Evolutionary conservation across 495 filamentous ascomycete genomes (phyloP).

Genomic region (Bacidia gigantensis): DNA sequence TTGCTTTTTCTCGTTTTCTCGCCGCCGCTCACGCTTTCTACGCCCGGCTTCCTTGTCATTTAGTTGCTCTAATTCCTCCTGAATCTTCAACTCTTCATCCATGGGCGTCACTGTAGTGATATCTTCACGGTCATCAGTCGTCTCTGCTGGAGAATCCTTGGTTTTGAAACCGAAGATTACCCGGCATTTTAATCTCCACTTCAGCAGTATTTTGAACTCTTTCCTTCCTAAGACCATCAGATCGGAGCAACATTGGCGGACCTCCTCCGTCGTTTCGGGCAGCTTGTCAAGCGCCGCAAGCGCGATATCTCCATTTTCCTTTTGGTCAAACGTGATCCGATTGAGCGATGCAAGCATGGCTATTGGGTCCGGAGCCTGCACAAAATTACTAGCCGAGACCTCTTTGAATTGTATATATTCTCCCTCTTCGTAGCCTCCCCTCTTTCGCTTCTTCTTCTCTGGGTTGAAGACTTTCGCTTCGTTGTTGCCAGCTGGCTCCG

Average conservation of each 20-base stretch:
- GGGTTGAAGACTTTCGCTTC: slow-evolving; percentile 98
- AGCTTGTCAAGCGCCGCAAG: slow-evolving; percentile 73
- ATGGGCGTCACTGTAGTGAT: slow-evolving; percentile 71
- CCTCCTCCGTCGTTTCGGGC: slow-evolving; percentile 86
- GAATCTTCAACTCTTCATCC: slow-evolving; percentile 85
- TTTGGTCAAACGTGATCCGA: slow-evolving; percentile 65
- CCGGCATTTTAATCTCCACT: slow-evolving; percentile 80
- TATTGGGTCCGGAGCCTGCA: slow-evolving; percentile 88
- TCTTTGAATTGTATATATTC: slow-evolving; percentile 90
- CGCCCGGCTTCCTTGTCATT: slow-evolving; percentile 59
- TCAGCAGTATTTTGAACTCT: slow-evolving; percentile 85
- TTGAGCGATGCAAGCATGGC: slow-evolving; percentile 86
- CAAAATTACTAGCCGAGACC: slow-evolving; percentile 75
- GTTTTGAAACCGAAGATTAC: slow-evolving; percentile 79
- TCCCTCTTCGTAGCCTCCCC: slow-evolving; percentile 94
- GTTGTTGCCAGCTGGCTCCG: slow-evolving; percentile 79
- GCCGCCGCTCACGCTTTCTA: slow-evolving; percentile 49
- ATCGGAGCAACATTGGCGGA: slow-evolving; percentile 73
- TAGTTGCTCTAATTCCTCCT: slow-evolving; percentile 69
- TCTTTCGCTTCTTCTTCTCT: slow-evolving; percentile 89
- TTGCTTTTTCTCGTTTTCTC: slow-evolving; percentile 16
- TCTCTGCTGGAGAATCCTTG: slow-evolving; percentile 48
- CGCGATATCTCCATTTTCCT: slow-evolving; percentile 67
- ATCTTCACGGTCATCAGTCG: slow-evolving; percentile 42
- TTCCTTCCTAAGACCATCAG: slow-evolving; percentile 83